Evolutionary conservation across 768 basidiomycete species (phyloP).

Genomic region (Leccinellum luteum): DNA sequence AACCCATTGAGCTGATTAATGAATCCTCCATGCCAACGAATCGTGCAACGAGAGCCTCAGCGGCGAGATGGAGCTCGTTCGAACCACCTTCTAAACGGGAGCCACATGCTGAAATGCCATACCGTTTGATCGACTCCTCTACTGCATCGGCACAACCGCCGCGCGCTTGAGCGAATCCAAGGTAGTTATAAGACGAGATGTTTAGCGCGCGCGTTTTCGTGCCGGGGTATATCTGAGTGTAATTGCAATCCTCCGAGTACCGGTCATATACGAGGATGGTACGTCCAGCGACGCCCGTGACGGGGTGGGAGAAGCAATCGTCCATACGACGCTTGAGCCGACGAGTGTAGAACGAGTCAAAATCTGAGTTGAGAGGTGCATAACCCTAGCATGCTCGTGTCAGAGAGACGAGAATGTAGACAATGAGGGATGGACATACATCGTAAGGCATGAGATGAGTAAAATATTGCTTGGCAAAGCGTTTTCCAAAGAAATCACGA

Average conservation of each 20-base stretch:
- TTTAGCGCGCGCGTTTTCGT: conserved; percentile 86
- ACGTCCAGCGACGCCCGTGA: conserved; percentile 93
- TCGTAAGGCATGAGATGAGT: conserved; percentile 79
- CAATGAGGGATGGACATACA: conserved; percentile 48
- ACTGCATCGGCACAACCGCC: conserved; percentile 96
- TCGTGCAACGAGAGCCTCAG: conserved; percentile 84
- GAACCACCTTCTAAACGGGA: conserved; percentile 83
- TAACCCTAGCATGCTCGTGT: conserved; percentile 65
- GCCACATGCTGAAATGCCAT: conserved; percentile 78
- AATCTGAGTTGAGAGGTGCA: conserved; percentile 95
- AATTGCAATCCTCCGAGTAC: conserved; percentile 76
- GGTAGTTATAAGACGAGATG: conserved; percentile 98
- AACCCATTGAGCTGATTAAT: conserved; percentile 93
- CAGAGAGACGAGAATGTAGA: conserved; percentile 6
- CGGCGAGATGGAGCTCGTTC: conserved; percentile 74
- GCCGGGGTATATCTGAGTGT: conserved; percentile 74
- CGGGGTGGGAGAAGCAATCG: conserved; percentile 90
- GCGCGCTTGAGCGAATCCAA: conserved; percentile 92
- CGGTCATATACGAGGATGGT: conserved; percentile 87
- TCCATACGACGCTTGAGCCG: conserved; percentile 92
- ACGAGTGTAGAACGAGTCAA: conserved; percentile 98
- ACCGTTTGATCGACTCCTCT: conserved; percentile 75
- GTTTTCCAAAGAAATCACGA: conserved; percentile 93
- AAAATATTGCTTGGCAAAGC: conserved; percentile 65
- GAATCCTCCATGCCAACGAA: conserved; percentile 92